phyloP scores from a whole-genome alignment of 2,329 filamentous ascomycete species.

The Ceratocystis ficicola region DNA sequence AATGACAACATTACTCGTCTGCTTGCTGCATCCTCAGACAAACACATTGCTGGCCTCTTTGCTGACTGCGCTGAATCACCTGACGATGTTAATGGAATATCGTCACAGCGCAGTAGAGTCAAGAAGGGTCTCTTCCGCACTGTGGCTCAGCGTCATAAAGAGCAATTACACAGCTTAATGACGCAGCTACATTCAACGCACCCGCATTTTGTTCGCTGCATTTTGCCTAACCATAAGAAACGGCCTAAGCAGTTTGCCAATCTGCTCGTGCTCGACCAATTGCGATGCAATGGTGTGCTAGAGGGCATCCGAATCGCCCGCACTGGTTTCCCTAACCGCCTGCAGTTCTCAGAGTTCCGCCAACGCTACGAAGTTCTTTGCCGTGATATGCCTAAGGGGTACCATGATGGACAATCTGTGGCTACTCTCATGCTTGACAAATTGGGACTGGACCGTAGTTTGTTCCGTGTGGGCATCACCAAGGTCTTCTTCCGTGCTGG shows the following conservation, averaged over 20 bases:
- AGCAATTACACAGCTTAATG: slow-evolving; percentile 96
- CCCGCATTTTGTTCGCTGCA: slow-evolving; percentile 95
- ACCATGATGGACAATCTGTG: slow-evolving; percentile 78
- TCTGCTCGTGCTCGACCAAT: slow-evolving; percentile 84
- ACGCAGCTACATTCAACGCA: slow-evolving; percentile 86
- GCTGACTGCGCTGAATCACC: slow-evolving; percentile 74
- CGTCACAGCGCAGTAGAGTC: slow-evolving; percentile 55
- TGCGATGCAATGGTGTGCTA: slow-evolving; percentile 98
- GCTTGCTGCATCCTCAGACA: slow-evolving; percentile 67
- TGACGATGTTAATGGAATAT: slow-evolving; percentile 53
- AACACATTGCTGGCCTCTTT: slow-evolving; percentile 75
- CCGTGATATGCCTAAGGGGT: slow-evolving; percentile 73
- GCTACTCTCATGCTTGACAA: slow-evolving; percentile 81
- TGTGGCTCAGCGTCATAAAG: slow-evolving; percentile 92
- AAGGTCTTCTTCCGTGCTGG: slow-evolving; percentile 98
- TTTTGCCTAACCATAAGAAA: slow-evolving; percentile 97
- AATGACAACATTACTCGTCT: slow-evolving; percentile 94
- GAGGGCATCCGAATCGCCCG: slow-evolving; percentile 95
- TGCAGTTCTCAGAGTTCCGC: slow-evolving; percentile 86
- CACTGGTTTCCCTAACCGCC: slow-evolving; percentile 88
- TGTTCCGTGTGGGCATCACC: slow-evolving; percentile 87
- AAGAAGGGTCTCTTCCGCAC: slow-evolving; percentile 97
- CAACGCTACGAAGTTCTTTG: slow-evolving; percentile 94
- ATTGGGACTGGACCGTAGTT: slow-evolving; percentile 67
- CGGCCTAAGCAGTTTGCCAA: slow-evolving; percentile 84